A percentile compares a stretch with the other conserved stretches of the same genome.
Conservation (phyloP, 2,329 filamentous ascomycete species). For the Trichophyton schoenleinii region DNA sequence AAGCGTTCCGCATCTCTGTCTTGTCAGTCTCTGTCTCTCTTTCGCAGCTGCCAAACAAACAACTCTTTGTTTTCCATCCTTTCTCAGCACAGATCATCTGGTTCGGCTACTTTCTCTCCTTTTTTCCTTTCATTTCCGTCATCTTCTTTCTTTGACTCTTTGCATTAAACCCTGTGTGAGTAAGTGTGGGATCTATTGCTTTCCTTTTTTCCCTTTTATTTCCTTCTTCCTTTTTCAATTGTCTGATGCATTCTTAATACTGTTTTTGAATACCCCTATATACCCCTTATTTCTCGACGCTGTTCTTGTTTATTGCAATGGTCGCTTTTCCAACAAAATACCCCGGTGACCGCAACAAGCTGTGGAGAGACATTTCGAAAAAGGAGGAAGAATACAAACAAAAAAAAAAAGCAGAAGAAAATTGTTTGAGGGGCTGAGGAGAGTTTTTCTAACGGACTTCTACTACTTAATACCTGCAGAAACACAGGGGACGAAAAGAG, state of each 20-base stretch:
- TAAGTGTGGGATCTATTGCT: slow-evolving; percentile 6
- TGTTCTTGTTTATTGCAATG: neutral
- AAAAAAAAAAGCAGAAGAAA: neutral
- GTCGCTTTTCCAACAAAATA: neutral
- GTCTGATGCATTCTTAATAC: slow-evolving; percentile 6
- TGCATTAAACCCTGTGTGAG: slow-evolving; percentile 8
- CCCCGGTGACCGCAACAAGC: neutral
- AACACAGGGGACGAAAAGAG: neutral
- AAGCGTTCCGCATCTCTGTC: slow-evolving; percentile 1
- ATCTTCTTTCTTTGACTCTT: slow-evolving; percentile 18
- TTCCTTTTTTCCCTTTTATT: neutral
- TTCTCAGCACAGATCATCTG: slow-evolving; percentile 3
- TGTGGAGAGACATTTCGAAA: neutral
- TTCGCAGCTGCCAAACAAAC: neutral
- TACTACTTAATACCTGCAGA: neutral
- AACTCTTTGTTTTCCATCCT: too few relatives aligned
- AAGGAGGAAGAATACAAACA: neutral
- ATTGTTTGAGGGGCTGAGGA: neutral
- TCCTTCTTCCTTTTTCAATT: slow-evolving; percentile 4
- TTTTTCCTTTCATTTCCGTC: slow-evolving; percentile 13
- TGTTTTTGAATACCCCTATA: slow-evolving; percentile 11
- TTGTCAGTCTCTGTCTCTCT: neutral
- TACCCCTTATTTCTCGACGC: slow-evolving; percentile 10
- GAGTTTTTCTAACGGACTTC: neutral
- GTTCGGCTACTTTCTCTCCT: slow-evolving; percentile 16